Evolutionary conservation across 805 yeast species (phyloP), one percentile per base, ranked within the genome.

Genomic region (Millerozyma miso): DNA sequence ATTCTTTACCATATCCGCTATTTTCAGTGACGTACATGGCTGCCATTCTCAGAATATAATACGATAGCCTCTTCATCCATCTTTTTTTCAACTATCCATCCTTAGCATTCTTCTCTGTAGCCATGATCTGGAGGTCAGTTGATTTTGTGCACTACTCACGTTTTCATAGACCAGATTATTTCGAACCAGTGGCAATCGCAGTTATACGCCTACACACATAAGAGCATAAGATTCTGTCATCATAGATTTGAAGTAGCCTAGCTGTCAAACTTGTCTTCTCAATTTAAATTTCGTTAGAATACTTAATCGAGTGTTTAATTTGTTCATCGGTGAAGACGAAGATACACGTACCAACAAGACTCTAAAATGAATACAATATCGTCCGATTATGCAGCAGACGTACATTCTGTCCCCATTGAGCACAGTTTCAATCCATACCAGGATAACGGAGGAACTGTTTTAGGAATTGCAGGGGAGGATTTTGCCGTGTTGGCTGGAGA

Each of bases 391-490:
- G 76, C 83, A 2, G 69, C 76, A 17, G 85, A 79, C 52, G 63
- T 63, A 26, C 69, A 65, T 40, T 41, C 63, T 10, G 65, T 63
- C 14, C 97, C 97, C 46, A 88, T 89, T 60, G 96, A 89, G 62
- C 96, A 90, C 65, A 76, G 85, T 63, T 89, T 89, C 71, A 88
- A 89, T 60, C 97, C 97, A 32, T 89, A 89, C 71, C 71, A 91
- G 23, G 96, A 90, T 65, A 88, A 90, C 56, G 99, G 99, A 55
- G 99, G 99, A 58, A 91, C 98, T 5, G 90, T 91, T 42, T 71
- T 93, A 53, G 99, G 98, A 41, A 93, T 93, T 65, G 97, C 99
- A 1, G 99, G 99, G 39, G 87, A 88, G 62, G 97, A 93, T 65
- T 93, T 89, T 58, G 97, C 96, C 15, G 93, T 93, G 31, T 74